Conservation (phyloP, 768 basidiomycete genomes). For the Gymnopilus dilepis region DNA sequence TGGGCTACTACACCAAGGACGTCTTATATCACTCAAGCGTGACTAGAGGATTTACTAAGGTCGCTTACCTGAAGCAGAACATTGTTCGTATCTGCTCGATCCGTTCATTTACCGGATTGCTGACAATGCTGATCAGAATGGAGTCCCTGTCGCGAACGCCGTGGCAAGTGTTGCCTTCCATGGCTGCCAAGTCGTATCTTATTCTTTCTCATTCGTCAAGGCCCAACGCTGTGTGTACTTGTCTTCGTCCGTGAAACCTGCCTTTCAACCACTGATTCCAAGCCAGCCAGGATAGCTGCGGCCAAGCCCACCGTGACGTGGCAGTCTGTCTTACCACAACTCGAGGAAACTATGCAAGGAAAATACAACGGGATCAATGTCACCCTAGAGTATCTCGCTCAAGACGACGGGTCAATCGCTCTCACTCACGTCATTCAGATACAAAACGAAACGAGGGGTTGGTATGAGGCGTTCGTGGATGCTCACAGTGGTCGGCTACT, state of each 20-base stretch:
- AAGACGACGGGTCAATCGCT: conserved; percentile 37
- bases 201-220: conserved; percentile 37
- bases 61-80: conserved; percentile 33
- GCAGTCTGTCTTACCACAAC: conserved; percentile 40
- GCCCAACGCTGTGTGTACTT: conserved; percentile 26
- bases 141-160: conserved; percentile 38
- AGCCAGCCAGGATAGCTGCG: conserved; percentile 33
- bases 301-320: conserved; percentile 39
- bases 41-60: conserved; percentile 16
- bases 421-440: conserved; percentile 44
- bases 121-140: conserved; percentile 29
- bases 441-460: conserved; percentile 39
- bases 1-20: conserved; percentile 19
- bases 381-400: conserved; percentile 44
- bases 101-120: neutral
- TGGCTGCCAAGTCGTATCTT: conserved; percentile 33
- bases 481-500: conserved; percentile 52
- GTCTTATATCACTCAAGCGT: conserved; percentile 26
- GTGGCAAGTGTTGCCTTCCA: conserved; percentile 42
- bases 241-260: conserved; percentile 31
- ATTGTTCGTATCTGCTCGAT: conserved; percentile 21
- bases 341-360: conserved; percentile 44
- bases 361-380: conserved; percentile 42
- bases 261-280: too few species aligned
- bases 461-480: conserved; percentile 63